A percentile compares a stretch with the other conserved stretches of the same genome.
Evolutionary conservation across 768 basidiomycete species (phyloP).

Genomic region (Rickenella mellea): DNA sequence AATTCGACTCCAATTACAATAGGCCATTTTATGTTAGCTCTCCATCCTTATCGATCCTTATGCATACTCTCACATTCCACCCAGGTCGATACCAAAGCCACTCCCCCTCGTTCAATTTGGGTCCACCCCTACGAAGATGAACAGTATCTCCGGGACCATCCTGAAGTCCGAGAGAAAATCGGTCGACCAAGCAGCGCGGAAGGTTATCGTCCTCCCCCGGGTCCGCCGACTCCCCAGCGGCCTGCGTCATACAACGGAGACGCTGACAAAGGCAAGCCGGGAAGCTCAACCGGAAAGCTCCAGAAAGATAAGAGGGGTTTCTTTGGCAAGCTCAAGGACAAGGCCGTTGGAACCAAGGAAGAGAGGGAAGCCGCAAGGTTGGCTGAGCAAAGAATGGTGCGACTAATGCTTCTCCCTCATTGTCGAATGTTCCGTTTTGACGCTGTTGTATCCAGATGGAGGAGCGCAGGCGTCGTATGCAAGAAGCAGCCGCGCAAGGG

Average conservation of each 20-base stretch:
- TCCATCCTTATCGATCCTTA: background rate
- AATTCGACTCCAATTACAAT: conserved; percentile 31
- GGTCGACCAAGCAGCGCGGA: conserved; percentile 4
- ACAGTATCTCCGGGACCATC: conserved; percentile 47
- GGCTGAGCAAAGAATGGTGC: conserved; percentile 23
- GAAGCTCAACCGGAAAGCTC: background rate
- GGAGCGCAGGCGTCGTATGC: conserved; percentile 20
- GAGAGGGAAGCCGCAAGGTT: conserved; percentile 37
- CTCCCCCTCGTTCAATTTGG: conserved; percentile 63
- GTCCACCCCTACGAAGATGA: conserved; percentile 65
- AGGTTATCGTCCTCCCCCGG: conserved; percentile 1
- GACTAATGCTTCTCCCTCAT: conserved; percentile 10
- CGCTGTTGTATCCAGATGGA: conserved; percentile 10
- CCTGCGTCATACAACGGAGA: conserved; percentile 1
- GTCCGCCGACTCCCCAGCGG: conserved; percentile 7
- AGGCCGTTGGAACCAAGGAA: conserved; percentile 53
- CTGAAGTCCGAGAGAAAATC: conserved; percentile 33
- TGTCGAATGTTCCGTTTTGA: background rate
- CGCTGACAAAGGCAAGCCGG: conserved; percentile 5
- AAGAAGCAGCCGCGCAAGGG: conserved; percentile 22
- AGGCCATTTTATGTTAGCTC: conserved; percentile 41
- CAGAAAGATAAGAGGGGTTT: conserved; percentile 37
- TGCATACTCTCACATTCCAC: background rate
- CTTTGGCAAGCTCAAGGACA: conserved; percentile 54
- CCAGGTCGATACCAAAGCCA: conserved; percentile 55